phyloP scores from a whole-genome alignment of 129 eudicot species.

The Oenanthe sinensis region DNA sequence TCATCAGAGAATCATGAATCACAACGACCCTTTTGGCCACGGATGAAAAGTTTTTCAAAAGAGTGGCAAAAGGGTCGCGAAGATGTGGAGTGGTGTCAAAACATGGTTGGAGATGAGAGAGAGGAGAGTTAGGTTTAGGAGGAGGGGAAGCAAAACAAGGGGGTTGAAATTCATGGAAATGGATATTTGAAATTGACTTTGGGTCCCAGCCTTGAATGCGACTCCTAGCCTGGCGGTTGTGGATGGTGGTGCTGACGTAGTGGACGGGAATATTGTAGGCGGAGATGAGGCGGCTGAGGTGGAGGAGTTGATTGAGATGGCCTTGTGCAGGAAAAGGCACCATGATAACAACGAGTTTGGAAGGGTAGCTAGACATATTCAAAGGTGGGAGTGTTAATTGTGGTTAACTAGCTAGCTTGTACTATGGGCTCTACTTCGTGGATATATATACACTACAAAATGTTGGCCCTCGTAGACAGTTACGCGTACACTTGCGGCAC shows the following conservation, averaged over 20 bases:
- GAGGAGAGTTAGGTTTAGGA: neutral
- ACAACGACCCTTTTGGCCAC: constrained; percentile 29
- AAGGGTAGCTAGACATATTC: neutral
- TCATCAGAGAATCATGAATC: constrained; percentile 46
- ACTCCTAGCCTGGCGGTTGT: neutral
- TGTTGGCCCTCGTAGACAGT: neutral
- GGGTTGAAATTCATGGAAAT: neutral
- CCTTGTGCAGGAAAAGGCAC: constrained; percentile 11
- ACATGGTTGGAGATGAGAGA: constrained; percentile 17
- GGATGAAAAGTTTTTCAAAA: constrained; percentile 23
- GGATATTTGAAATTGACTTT: neutral
- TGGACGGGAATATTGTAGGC: constrained; percentile 8
- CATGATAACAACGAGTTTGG: neutral
- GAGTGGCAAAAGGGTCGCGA: constrained; percentile 29
- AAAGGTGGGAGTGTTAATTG: neutral
- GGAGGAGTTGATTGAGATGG: constrained; percentile 13
- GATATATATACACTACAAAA: neutral
- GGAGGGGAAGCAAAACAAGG: constrained; percentile 5
- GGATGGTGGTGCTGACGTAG: neutral
- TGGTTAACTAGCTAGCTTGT: neutral
- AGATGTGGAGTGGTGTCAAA: constrained; percentile 27
- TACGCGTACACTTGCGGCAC: no score
- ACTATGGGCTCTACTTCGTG: neutral
- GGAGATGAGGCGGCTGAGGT: constrained; percentile 9
- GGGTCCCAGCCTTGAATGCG: constrained; percentile 8